phyloP scores from a whole-genome alignment of 495 filamentous ascomycete genomes.

The Rhypophila decipiens region DNA sequence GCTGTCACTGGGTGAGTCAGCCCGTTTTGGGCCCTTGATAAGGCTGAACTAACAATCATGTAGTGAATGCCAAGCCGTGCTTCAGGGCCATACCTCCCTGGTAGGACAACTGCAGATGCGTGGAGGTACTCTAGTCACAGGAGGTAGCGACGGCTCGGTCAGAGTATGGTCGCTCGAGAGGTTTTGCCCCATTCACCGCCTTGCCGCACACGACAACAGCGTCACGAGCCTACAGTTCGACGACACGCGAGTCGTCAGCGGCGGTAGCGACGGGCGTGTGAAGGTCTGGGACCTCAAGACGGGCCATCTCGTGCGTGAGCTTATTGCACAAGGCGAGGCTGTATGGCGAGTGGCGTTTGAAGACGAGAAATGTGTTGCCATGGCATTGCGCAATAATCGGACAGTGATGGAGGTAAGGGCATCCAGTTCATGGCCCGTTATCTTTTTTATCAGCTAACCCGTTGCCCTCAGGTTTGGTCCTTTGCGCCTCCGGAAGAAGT shows the following conservation, averaged over 20 bases:
- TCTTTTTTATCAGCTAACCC: conserved; percentile 5
- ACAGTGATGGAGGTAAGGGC: conserved; percentile 92
- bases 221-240: conserved; percentile 97
- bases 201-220: conserved; percentile 97
- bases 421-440: conserved; percentile 8
- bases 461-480: conserved; percentile 65
- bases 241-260: conserved; percentile 86
- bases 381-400: conserved; percentile 72
- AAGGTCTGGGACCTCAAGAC: conserved; percentile 96
- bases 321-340: conserved; percentile 82
- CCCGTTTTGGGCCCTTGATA: neutral
- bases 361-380: conserved; percentile 94
- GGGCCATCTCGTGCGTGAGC: conserved; percentile 82
- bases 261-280: conserved; percentile 90
- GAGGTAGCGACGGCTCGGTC: conserved; percentile 91
- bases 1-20: conserved; percentile 70
- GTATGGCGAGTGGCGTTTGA: conserved; percentile 98
- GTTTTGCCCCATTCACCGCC: conserved; percentile 82
- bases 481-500: conserved; percentile 79
- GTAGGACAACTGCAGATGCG: conserved; percentile 98
- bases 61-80: conserved; percentile 78
- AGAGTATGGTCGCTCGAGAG: conserved; percentile 89
- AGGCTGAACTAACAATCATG: conserved; percentile 6
- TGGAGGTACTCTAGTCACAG: conserved; percentile 88
- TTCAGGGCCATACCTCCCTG: conserved; percentile 94